phyloP scores from a whole-genome alignment of 2,329 filamentous ascomycete genomes.

The Paraphaeosphaeria sporulosa region DNA sequence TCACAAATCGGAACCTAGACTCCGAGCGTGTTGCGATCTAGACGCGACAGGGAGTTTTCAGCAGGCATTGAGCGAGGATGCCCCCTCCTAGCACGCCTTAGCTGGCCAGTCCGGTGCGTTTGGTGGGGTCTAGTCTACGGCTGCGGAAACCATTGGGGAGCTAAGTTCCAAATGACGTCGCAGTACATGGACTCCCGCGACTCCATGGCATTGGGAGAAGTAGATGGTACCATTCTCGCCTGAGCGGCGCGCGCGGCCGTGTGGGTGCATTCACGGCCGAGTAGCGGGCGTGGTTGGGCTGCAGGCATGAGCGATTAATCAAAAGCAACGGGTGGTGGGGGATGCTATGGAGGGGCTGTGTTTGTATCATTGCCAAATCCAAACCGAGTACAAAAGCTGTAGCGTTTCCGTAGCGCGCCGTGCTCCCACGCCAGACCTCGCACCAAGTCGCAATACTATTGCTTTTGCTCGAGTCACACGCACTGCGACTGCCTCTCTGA shows the following conservation, averaged over 20 bases:
- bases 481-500: conserved; percentile 7
- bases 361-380: neutral
- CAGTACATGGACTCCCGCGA: conserved; percentile 1
- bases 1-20: neutral
- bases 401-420: conserved; percentile 10
- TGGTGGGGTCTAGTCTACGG: neutral
- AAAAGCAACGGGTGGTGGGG: conserved; percentile 14
- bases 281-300: conserved; percentile 28
- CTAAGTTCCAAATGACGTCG: conserved; percentile 8
- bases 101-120: neutral
- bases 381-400: conserved; percentile 13
- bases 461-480: conserved; percentile 24
- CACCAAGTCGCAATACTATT: conserved; percentile 11
- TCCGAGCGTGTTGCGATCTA: conserved; percentile 1
- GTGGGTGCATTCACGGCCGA: conserved; percentile 37
- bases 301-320: conserved; percentile 39
- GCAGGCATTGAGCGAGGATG: conserved; percentile 1
- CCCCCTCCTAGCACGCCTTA: neutral
- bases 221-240: conserved; percentile 6
- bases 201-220: neutral
- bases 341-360: conserved; percentile 17
- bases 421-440: conserved; percentile 5
- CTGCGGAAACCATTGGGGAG: conserved; percentile 8
- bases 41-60: neutral
- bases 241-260: conserved; percentile 14